phyloP scores from a whole-genome alignment of 2,329 filamentous ascomycete species.

The Colletotrichum noveboracense region DNA sequence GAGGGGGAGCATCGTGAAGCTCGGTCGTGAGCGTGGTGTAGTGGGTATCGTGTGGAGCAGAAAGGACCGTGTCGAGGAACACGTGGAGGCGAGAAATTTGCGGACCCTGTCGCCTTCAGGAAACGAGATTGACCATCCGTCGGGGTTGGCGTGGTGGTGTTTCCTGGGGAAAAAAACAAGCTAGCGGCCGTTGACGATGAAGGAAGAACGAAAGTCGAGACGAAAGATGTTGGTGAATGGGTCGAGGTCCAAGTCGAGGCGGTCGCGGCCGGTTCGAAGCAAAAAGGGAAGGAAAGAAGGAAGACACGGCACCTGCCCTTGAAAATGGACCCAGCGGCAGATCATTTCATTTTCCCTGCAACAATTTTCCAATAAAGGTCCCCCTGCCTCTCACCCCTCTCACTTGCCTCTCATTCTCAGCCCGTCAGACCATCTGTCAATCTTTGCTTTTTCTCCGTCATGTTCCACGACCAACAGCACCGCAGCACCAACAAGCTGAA shows the following conservation, averaged over 20 bases:
- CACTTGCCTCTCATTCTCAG: background rate
- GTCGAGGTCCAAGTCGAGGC: background rate
- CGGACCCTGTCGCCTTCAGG: background rate
- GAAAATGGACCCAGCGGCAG: background rate
- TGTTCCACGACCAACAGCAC: background rate
- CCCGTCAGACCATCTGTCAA: background rate
- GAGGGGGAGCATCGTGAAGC: background rate
- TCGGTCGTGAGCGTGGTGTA: background rate
- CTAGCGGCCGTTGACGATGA: background rate
- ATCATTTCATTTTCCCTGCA: background rate
- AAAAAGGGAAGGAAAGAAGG: background rate
- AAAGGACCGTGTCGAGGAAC: background rate
- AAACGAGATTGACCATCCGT: background rate
- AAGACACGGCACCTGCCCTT: background rate
- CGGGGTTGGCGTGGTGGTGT: background rate
- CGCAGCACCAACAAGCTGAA: background rate
- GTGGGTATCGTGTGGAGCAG: background rate
- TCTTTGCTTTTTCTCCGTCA: background rate
- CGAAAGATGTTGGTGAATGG: background rate
- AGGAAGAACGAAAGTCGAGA: background rate
- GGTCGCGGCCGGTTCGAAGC: background rate
- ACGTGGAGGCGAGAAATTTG: background rate
- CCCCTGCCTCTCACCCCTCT: background rate
- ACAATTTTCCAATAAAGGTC: background rate
- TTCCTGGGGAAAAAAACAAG: background rate